Base-by-base conservation (phyloP, 495 filamentous ascomycete species). In the Annulohypoxylon bovei region DNA sequence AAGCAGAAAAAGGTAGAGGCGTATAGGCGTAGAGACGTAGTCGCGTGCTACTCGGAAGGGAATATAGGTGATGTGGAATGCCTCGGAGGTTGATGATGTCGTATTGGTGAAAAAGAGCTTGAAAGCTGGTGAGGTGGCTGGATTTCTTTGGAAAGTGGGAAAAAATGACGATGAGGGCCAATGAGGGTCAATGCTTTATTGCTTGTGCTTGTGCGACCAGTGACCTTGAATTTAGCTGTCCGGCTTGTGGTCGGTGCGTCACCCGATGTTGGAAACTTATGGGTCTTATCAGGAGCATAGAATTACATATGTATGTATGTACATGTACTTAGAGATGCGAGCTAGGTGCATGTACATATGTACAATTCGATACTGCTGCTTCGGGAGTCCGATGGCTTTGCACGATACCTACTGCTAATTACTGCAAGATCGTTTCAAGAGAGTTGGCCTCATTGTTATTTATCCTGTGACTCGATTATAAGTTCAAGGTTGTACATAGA, bases 61-160 rank as follows among this genome's bases (percentile, higher is more conserved):
- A 61, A 70, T 23, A 59, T 63, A 65, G 44, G 54, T 53, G 28
- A 16, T 54, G 47, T 52, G 47, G 47, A 52, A 52, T 52, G 47
- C 25, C 11, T 52, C 23, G 47, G 47, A 14, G 25, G 23, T 52
- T 30, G 68, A 52, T 62, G 57, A 67, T 70, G 70, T 68, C 49
- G 70, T 20, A 55, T 55, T 55, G 53, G 53, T 12, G 11, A 25
- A 22, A 57, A 44, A 46, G 25, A 11, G 42, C 37, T 23, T 46
- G 54, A 37, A 72, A 73, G 71, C 66, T 73, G 66, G 44, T 73
- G 71, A 73, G 71, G 71, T 73, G 71, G 71, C 71, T 73, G 62
- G 71, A 73, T 73, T 66, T 70, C 66, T 63, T 65, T 68, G 62
- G 66, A 59, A 63, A 63, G 54, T 53, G 65, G 71, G 56, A 65